Base-by-base conservation (phyloP, 345 rosid species). In the Salix koriyanagi region DNA sequence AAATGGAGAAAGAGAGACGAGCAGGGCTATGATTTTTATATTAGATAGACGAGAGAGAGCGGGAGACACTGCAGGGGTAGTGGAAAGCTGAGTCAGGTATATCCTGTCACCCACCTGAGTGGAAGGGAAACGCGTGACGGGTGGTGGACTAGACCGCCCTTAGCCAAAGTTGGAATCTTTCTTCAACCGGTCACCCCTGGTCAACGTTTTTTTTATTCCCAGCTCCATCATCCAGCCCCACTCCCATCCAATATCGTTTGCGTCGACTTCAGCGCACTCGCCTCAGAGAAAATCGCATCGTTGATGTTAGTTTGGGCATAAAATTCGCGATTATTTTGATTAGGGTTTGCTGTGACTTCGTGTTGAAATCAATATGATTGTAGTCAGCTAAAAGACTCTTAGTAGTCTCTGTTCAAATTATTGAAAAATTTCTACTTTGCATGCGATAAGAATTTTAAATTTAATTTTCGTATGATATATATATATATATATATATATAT, bases 21-120 rank as follows among this genome's bases (percentile, higher is more conserved):
- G 28, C 8, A 16, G 16, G 18, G 14, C 37, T 16, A 10, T 23
- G 13, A 1, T 18, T 66, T 12, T n/a, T 7, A 13, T 4, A 78
- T 67, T 25, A 69, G 73, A 75, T 23, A 72, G 21, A 34, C 41
- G 70, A 10, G 78, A 73, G 75, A 39, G 81, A 72, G 77, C 2
- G 44, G 44, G 46, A 42, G 80, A 76, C 44, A 58, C 9, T 21
- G 9, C 2, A 26, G 48, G 13, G 19, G 7, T 7, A 75, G 85
- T 81, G 88, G 85, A 76, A 70, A 46, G 81, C 37, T 79, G 85
- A 85, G 81, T 81, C 83, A 79, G 73, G 77, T 76, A 61, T 76
- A 64, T 80, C 65, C 76, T 84, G 87, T 81, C 86, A 70, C 83
- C 84, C 80, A 80, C 83, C 84, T 7, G 61, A 75, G 21, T 13